These are phyloP conservation scores for Rachicladosporium sp. DNA, from an alignment of 2,329 filamentous ascomycete genomes.

Conservation along the genomic window DNA sequence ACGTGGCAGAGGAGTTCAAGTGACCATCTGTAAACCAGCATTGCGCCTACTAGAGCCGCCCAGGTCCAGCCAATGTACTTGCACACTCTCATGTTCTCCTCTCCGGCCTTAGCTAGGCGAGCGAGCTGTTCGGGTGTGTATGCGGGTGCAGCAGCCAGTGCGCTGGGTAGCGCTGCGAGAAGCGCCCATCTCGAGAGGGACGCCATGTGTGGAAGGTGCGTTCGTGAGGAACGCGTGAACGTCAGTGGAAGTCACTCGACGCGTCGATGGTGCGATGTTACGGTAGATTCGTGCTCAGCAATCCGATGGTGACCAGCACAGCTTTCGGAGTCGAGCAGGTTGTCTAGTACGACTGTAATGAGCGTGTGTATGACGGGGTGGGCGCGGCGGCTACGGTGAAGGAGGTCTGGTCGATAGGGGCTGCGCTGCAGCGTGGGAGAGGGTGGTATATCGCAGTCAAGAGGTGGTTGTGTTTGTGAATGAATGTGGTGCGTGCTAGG, in stretches of 20 bases:
- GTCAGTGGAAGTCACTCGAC: no score
- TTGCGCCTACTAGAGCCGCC: slow-evolving; percentile 47
- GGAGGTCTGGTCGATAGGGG: slow-evolving; percentile 2
- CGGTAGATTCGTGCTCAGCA: neutral
- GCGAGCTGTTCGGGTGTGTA: slow-evolving; percentile 3
- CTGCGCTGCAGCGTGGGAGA: slow-evolving; percentile 2
- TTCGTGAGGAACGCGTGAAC: neutral
- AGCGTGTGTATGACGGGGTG: slow-evolving; percentile 1
- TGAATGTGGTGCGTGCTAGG: slow-evolving; percentile 1
- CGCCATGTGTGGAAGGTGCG: slow-evolving; percentile 2
- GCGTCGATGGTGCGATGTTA: neutral
- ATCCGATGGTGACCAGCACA: slow-evolving; percentile 2
- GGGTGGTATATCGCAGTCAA: slow-evolving; percentile 1
- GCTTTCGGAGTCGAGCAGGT: neutral
- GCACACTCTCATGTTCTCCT: slow-evolving; percentile 20
- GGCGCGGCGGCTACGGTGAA: slow-evolving; percentile 2
- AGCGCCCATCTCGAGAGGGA: slow-evolving; percentile 2
- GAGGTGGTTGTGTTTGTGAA: slow-evolving; percentile 1
- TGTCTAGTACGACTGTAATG: slow-evolving; percentile 1
- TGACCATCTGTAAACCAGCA: slow-evolving; percentile 55
- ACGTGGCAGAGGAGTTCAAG: slow-evolving; percentile 54
- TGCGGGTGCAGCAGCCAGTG: slow-evolving; percentile 4
- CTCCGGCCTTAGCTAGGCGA: slow-evolving; percentile 4
- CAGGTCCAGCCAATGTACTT: slow-evolving; percentile 36
- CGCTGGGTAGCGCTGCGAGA: slow-evolving; percentile 5